Base-by-base conservation (phyloP, 2,329 filamentous ascomycete genomes). In the Colletotrichum kahawae region DNA sequence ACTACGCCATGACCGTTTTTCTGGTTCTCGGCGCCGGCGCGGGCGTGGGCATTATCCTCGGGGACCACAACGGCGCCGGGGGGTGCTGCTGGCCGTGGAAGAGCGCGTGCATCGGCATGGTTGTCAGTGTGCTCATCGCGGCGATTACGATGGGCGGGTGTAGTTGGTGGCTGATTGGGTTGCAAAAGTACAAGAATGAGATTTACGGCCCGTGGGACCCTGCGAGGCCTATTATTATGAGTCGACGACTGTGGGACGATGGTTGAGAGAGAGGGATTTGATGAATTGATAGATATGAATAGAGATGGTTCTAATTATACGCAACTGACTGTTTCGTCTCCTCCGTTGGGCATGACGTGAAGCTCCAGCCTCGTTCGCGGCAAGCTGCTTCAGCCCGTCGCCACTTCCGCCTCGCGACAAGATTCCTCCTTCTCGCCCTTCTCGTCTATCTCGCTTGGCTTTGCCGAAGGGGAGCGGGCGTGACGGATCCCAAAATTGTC, bases 171-270 rank as follows among this genome's bases (percentile, higher is more conserved):
- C 86, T 99, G 77, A 98, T 99, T 81, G 95, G 95, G 10, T 84
- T 99, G 83, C 97, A 99, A 85, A 96, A 98, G 86, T 99, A 98
- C 85, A 99, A 99, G 88, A 98, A 98, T 83, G 97, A 98, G 85
- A 98, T 99, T 78, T 95, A 96, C 81, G 97, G 97, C 57, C 97
- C 97, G 2, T 99, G 97, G 97, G 97, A 99, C 86, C 96, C 96
- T 24, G 97, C 97, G 8, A 90, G 96, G 82, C 97, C 97, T 12
- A 91, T 97, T 71, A 96, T 97, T 77, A 92, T 95, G 81, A 93
- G 93, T 80, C 88, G 92, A 74, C 87, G 89, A 77, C 85, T 89
- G 69, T 91, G 90, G 89, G 85, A 88, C 66, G 86, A 88, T 21
- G 66, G 66, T 8, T 73, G 48, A 34, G 14, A 18, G 14, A 18